These are phyloP conservation scores for Suillus fuscotomentosus DNA, from an alignment of 768 basidiomycete species.

Conservation along the genomic window DNA sequence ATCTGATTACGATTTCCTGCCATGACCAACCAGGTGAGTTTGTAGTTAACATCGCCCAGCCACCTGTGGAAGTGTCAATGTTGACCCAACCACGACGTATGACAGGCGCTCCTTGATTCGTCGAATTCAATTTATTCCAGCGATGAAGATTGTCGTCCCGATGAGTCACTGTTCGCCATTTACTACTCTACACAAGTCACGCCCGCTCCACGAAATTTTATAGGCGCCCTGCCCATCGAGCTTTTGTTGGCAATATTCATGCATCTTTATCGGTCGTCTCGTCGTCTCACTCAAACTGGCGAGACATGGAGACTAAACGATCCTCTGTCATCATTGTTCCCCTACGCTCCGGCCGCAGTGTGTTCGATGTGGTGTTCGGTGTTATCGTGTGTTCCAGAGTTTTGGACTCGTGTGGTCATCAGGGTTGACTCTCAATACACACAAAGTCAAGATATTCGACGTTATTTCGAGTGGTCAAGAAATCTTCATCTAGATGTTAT, in stretches of 20 bases:
- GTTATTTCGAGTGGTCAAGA: constrained; percentile 7
- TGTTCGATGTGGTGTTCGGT: constrained; percentile 9
- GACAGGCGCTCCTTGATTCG: background rate
- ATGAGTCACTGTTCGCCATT: background rate
- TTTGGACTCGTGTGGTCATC: constrained; percentile 11
- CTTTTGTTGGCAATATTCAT: constrained; percentile 6
- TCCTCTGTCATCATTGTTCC: constrained; percentile 3
- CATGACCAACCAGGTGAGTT: background rate
- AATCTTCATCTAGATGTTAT: constrained; percentile 7
- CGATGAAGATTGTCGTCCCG: background rate
- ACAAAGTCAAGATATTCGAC: background rate
- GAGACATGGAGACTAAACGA: constrained; percentile 5
- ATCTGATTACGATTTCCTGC: background rate
- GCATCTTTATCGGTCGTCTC: constrained; percentile 2
- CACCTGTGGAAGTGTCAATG: background rate
- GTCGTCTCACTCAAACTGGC: background rate
- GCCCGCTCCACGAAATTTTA: background rate
- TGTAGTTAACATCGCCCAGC: background rate
- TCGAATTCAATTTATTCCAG: background rate
- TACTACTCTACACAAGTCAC: background rate
- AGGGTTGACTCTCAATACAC: constrained; percentile 2
- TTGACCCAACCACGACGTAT: background rate
- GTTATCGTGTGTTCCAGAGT: constrained; percentile 6
- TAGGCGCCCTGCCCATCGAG: constrained; percentile 3
- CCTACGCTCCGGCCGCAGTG: constrained; percentile 9